A percentile compares a stretch with the other conserved stretches of the same genome.
phyloP scores from a whole-genome alignment of 1,284 basidiomycete genomes.

The Ustilago trichophora region DNA sequence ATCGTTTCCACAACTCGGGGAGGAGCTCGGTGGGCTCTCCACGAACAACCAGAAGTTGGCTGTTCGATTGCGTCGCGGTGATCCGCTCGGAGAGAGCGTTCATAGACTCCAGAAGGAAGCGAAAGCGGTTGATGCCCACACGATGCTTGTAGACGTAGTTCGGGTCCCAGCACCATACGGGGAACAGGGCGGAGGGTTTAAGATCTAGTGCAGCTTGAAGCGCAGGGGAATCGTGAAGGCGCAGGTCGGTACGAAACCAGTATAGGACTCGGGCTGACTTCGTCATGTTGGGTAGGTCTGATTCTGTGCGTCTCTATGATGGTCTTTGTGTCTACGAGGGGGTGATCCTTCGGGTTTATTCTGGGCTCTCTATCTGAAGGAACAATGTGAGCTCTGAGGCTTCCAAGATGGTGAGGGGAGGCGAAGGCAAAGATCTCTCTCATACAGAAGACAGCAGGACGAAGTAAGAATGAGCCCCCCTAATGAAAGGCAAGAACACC shows the following conservation, averaged over 20 bases:
- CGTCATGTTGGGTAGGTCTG: constrained; percentile 15
- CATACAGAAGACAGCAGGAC: too few species aligned
- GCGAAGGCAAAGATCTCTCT: too few species aligned
- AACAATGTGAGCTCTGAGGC: too few species aligned
- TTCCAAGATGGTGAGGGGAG: too few species aligned
- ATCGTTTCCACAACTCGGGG: constrained; percentile 68
- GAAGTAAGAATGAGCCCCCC: too few species aligned
- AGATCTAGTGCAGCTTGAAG: constrained; percentile 68
- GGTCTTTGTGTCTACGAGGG: background rate
- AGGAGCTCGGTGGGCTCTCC: constrained; percentile 69
- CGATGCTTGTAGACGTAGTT: constrained; percentile 69
- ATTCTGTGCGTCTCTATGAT: background rate
- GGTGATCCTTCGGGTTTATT: too few species aligned
- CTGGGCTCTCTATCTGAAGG: too few species aligned
- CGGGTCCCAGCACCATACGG: constrained; percentile 67
- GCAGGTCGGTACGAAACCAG: constrained; percentile 71
- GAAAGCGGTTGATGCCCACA: constrained; percentile 70
- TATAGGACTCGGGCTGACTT: constrained; percentile 67
- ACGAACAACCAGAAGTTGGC: constrained; percentile 70
- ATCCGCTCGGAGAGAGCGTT: constrained; percentile 67
- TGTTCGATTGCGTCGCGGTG: constrained; percentile 67
- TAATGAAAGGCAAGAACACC: too few species aligned
- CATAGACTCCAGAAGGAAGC: constrained; percentile 70
- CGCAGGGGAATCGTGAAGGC: constrained; percentile 70
- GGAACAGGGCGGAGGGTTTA: constrained; percentile 68